phyloP scores from a whole-genome alignment of 805 yeast species.

The Zygotorulaspora sp. region DNA sequence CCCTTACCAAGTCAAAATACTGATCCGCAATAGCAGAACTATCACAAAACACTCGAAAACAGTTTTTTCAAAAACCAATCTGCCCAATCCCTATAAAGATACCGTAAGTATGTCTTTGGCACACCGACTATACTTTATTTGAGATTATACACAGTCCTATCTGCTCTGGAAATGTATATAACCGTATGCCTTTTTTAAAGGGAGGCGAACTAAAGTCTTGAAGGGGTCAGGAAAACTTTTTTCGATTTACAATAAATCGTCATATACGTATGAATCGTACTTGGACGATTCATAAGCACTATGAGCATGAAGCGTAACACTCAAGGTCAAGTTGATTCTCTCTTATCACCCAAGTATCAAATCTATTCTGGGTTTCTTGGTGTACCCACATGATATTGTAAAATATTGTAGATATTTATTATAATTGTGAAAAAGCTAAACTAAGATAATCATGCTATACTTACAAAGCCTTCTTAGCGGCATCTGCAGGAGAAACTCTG shows the following conservation, averaged over 20 bases:
- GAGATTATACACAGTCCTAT: neutral
- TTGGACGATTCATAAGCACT: neutral
- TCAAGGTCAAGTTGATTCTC: too few relatives aligned
- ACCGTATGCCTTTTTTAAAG: constrained; percentile 4
- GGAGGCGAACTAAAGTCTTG: constrained; percentile 7
- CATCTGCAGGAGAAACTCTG: constrained; percentile 95
- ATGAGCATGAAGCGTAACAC: too few relatives aligned
- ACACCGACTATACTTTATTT: neutral
- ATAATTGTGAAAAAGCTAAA: constrained; percentile 3
- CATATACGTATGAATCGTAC: too few relatives aligned
- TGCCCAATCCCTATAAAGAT: neutral
- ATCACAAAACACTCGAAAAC: neutral
- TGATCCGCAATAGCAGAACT: neutral
- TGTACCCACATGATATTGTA: too few relatives aligned
- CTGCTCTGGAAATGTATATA: neutral
- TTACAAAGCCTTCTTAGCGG: constrained; percentile 87
- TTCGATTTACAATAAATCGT: constrained; percentile 1
- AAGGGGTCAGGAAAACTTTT: constrained; percentile 2
- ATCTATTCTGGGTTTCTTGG: too few relatives aligned
- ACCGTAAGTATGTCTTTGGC: neutral
- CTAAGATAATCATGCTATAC: constrained; percentile 9
- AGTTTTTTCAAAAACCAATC: neutral
- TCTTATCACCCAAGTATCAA: too few relatives aligned
- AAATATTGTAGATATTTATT: constrained; percentile 3
- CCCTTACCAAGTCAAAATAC: too few relatives aligned